Evolutionary conservation across 495 filamentous ascomycete species (phyloP).

Genomic region (Podospora conica): DNA sequence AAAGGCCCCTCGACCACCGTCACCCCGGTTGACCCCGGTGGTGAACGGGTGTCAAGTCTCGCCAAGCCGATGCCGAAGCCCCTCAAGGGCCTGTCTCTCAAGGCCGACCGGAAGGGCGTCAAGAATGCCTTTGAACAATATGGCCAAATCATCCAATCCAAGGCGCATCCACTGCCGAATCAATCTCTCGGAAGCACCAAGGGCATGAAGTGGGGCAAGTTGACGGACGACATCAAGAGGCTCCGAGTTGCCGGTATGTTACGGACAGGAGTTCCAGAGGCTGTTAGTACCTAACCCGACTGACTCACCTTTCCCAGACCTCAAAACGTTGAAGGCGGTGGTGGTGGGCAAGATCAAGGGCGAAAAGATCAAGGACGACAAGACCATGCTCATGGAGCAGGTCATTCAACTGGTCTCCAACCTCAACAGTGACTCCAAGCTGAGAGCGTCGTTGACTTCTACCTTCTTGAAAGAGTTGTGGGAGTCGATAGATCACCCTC

Average conservation of each 20-base stretch:
- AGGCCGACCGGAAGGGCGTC: conserved; percentile 35
- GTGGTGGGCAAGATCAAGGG: conserved; percentile 36
- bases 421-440: conserved; percentile 57
- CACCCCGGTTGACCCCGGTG: conserved; percentile 5
- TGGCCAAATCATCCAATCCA: conserved; percentile 59
- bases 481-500: conserved; percentile 54
- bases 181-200: conserved; percentile 57
- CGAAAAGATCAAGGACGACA: conserved; percentile 60
- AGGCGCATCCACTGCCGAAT: conserved; percentile 57
- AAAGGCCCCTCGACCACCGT: neutral
- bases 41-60: conserved; percentile 16
- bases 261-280: neutral
- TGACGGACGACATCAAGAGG: conserved; percentile 57
- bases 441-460: conserved; percentile 59
- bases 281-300: neutral
- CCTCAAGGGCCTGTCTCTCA: conserved; percentile 20
- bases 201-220: conserved; percentile 39
- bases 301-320: conserved; percentile 24
- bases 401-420: conserved; percentile 67
- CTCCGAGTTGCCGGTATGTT: conserved; percentile 39
- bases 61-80: conserved; percentile 21
- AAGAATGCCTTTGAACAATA: conserved; percentile 52
- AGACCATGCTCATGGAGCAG: conserved; percentile 75
- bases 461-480: conserved; percentile 65
- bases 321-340: conserved; percentile 35